Evolutionary conservation across 192 early-diverging fungal species (phyloP).

Genomic region (Fimicolochytrium jonesii): DNA sequence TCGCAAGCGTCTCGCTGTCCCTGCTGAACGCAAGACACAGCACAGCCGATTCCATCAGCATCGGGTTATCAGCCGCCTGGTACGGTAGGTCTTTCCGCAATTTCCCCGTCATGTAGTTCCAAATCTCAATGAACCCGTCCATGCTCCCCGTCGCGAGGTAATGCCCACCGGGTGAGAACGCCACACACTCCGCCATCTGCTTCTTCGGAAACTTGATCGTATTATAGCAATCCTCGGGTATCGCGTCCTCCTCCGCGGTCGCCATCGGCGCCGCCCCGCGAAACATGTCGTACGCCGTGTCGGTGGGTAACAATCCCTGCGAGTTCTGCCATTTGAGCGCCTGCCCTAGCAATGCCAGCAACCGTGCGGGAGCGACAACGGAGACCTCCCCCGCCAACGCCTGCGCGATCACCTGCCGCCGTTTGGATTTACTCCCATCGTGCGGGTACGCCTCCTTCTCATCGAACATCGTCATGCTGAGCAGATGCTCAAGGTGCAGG

Average conservation of each 20-base stretch:
- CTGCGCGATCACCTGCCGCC: slow-evolving; percentile 72
- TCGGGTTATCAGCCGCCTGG: slow-evolving; percentile 85
- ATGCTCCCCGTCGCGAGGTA: slow-evolving; percentile 80
- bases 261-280: slow-evolving; percentile 59
- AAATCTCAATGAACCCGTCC: slow-evolving; percentile 96
- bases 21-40: slow-evolving; percentile 71
- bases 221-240: slow-evolving; percentile 65
- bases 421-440: slow-evolving; percentile 63
- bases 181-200: slow-evolving; percentile 67
- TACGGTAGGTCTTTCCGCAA: slow-evolving; percentile 83
- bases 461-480: slow-evolving; percentile 69
- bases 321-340: slow-evolving; percentile 84
- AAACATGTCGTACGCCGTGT: slow-evolving; percentile 72
- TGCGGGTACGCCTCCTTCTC: slow-evolving; percentile 66
- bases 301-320: slow-evolving; percentile 69
- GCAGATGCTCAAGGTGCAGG: slow-evolving; percentile 71
- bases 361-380: slow-evolving; percentile 68
- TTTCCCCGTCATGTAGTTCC: slow-evolving; percentile 91
- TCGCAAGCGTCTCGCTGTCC: slow-evolving; percentile 75
- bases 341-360: slow-evolving; percentile 83
- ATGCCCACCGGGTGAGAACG: slow-evolving; percentile 81
- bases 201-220: slow-evolving; percentile 94
- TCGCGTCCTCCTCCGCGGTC: slow-evolving; percentile 67
- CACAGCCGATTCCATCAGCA: slow-evolving; percentile 88
- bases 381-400: slow-evolving; percentile 53